phyloP scores from a whole-genome alignment of 441 rosid species.

The Flueggea neowawraea region DNA sequence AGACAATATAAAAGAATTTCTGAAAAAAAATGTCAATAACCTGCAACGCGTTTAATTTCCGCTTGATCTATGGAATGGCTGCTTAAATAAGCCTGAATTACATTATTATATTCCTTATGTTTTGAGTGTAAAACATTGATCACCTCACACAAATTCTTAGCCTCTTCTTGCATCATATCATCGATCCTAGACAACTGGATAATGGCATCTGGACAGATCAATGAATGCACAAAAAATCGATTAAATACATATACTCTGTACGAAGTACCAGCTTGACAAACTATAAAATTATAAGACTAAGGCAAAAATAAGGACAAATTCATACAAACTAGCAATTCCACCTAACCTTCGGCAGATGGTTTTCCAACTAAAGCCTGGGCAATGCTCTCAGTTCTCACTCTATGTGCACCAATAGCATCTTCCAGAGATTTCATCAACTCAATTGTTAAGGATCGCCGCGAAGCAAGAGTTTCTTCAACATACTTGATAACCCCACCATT shows the following conservation, averaged over 20 bases:
- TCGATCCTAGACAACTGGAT: conserved; percentile 63
- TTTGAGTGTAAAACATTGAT: conserved; percentile 61
- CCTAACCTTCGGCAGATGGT: conserved; percentile 69
- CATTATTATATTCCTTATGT: conserved; percentile 56
- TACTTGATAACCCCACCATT: conserved; percentile 39
- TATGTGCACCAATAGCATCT: conserved; percentile 61
- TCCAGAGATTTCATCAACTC: conserved; percentile 73
- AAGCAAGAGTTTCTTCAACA: conserved; percentile 65
- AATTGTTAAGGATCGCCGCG: conserved; percentile 57
- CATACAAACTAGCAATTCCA: conserved; percentile 13
- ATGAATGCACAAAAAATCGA: conserved; percentile 15
- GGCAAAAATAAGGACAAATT: not conserved
- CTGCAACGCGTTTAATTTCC: conserved; percentile 74
- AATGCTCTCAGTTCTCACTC: conserved; percentile 53
- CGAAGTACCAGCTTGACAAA: no score
- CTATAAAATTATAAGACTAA: not conserved
- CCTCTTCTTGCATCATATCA: conserved; percentile 87
- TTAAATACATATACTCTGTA: no score
- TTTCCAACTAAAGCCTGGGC: conserved; percentile 40
- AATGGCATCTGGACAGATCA: conserved; percentile 48
- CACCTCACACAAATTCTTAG: conserved; percentile 49
- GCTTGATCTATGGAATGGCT: conserved; percentile 63
- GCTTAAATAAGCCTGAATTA: conserved; percentile 44
- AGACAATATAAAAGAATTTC: conserved; percentile 2
- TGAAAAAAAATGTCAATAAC: conserved; percentile 28